Conservation (phyloP, 495 filamentous ascomycete genomes). For the Hypoxylon fragiforme region DNA sequence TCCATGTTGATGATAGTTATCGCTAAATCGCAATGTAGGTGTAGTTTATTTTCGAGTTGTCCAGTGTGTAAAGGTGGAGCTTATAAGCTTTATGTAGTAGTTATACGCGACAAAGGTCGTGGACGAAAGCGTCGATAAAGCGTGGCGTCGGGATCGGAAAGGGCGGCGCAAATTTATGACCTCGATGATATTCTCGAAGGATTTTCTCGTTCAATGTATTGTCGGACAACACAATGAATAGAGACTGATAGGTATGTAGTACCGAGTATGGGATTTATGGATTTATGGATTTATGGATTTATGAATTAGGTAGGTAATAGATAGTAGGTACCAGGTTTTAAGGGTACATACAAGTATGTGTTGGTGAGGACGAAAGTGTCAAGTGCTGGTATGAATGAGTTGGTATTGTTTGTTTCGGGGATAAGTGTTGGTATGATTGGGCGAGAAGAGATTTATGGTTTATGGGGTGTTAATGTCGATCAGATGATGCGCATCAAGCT, state of each 20-base stretch:
- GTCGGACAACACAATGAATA: background rate
- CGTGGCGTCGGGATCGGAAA: background rate
- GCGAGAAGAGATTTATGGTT: background rate
- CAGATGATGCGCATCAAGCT: background rate
- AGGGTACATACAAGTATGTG: no score
- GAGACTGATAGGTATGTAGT: no score
- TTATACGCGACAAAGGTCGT: background rate
- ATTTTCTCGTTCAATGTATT: no score
- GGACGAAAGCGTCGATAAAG: constrained; percentile 1
- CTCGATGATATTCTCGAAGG: constrained; percentile 3
- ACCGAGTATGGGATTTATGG: no score
- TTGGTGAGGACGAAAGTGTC: no score
- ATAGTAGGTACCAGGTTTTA: no score
- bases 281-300: no score
- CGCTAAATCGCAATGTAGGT: background rate
- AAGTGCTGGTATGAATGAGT: background rate
- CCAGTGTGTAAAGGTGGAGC: no score
- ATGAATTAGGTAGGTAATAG: no score
- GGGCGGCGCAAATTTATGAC: background rate
- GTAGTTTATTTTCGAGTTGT: no score
- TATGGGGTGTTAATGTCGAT: background rate
- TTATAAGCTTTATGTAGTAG: no score
- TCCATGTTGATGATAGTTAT: constrained; percentile 38
- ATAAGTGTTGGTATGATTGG: background rate
- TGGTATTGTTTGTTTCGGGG: background rate